These are phyloP conservation scores for Ophiostoma angusticollis DNA, from an alignment of 2,329 filamentous ascomycete genomes.

Conservation along the genomic window DNA sequence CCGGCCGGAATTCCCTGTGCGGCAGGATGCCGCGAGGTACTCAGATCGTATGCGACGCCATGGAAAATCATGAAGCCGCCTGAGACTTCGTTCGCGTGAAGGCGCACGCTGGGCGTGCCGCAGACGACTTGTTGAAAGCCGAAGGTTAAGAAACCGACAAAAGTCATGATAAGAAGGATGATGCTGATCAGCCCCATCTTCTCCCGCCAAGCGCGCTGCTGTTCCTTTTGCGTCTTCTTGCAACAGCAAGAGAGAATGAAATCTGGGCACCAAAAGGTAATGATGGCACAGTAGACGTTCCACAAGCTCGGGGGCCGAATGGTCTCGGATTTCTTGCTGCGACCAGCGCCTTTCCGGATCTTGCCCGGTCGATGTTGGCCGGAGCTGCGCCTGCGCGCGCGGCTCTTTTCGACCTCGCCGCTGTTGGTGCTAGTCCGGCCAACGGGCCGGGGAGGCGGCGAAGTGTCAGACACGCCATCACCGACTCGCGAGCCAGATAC, in stretches of 20 bases:
- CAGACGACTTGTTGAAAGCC: constrained; percentile 89
- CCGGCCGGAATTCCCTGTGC: constrained; percentile 62
- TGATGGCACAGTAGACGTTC: constrained; percentile 86
- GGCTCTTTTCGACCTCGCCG: constrained; percentile 27
- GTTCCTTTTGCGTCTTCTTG: constrained; percentile 71
- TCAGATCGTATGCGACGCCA: constrained; percentile 76
- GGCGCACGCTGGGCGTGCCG: constrained; percentile 53
- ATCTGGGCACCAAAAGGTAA: constrained; percentile 91
- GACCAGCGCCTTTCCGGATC: constrained; percentile 44
- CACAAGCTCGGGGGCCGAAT: constrained; percentile 74
- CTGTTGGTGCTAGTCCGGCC: constrained; percentile 23
- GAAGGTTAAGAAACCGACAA: constrained; percentile 92
- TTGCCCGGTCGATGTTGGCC: constrained; percentile 43
- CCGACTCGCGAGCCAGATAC: constrained; percentile 15
- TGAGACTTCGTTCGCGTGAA: constrained; percentile 72
- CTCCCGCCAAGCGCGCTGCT: constrained; percentile 89
- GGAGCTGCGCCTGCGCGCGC: constrained; percentile 24
- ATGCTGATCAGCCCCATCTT: constrained; percentile 96
- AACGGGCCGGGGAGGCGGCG: constrained; percentile 16
- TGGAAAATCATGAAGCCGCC: constrained; percentile 92
- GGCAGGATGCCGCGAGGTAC: constrained; percentile 61
- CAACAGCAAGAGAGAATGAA: constrained; percentile 76
- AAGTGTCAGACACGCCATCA: constrained; percentile 22
- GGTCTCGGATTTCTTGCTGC: constrained; percentile 45
- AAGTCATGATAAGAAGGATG: constrained; percentile 73